Base-by-base conservation (phyloP, 2,329 filamentous ascomycete species). In the Arthrobotrys pseudoclavata region DNA sequence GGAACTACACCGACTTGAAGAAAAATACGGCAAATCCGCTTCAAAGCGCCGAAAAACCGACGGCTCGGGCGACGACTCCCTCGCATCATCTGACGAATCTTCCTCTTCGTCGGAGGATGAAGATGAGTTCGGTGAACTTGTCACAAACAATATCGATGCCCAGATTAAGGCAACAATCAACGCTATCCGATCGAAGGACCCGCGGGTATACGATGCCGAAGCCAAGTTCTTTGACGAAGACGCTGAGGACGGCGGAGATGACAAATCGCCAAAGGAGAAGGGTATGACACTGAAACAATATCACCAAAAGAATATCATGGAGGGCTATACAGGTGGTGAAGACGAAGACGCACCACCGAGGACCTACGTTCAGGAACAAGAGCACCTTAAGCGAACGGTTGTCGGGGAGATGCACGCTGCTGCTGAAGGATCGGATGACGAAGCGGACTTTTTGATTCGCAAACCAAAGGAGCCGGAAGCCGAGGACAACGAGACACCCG, bases 331-430 rank as follows among this genome's bases (percentile, higher is more conserved):
- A 9, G 88, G 87, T n/a, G 87, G 84, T 2, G 87, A 86, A 0
- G 86, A 89, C 18, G 88, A 91, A 13, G 87, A 88, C 6, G 86
- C 86, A 10, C 85, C 87, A 2, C 88, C 89, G 1, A 88, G 87
- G 83, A 96, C 94, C 9, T 97, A 97, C 83, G 89, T 88, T 9
- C 90, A 98, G 84, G 93, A 98, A 85, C 96, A 98, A 83, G 92
- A 93, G 79, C 89, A 91, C 62, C 85, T 97, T 75, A 94, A 96
- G 83, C 88, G 89, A 81, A 88, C 90, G 13, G 89, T 98, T 62
- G 87, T 97, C 42, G 89, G 90, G 69, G 91, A 95, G 82, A 93
- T 97, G 86, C 90, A 96, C 80, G 90, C 89, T 53, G 88, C 87
- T 18, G 87, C 84, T 1, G 85, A 84, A 10, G 84, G 82, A n/a